These are phyloP conservation scores for Quercus mongolica DNA, from an alignment of 306 rosid species.

Conservation along the genomic window DNA sequence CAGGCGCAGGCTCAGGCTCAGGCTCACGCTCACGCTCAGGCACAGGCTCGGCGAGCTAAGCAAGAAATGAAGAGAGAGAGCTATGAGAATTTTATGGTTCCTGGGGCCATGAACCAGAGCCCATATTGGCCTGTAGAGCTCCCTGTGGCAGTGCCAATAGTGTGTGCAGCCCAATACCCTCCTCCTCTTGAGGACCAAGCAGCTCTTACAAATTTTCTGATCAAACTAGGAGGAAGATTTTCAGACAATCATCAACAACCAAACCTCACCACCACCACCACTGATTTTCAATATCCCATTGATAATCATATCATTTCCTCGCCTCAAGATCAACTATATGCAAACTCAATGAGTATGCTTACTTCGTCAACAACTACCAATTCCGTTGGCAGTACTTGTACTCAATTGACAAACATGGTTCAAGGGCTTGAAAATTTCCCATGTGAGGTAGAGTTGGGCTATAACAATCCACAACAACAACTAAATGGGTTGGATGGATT, in stretches of 20 bases:
- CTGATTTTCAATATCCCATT: constrained; percentile 19
- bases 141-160: constrained; percentile 26
- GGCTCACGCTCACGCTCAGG: neutral
- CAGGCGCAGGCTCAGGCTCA: constrained; percentile 27
- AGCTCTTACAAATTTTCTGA: constrained; percentile 37
- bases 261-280: constrained; percentile 3
- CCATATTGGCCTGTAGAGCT: constrained; percentile 40
- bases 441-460: constrained; percentile 39
- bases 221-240: constrained; percentile 49
- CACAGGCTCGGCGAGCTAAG: constrained; percentile 43
- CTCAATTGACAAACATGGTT: constrained; percentile 23
- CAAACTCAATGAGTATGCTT: constrained; percentile 24
- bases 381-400: constrained; percentile 7
- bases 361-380: constrained; percentile 14
- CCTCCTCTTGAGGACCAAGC: constrained; percentile 29
- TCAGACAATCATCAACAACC: constrained; percentile 12
- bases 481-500: constrained; percentile 33
- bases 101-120: constrained; percentile 28
- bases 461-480: constrained; percentile 31
- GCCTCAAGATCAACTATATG: constrained; percentile 20
- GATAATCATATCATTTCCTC: constrained; percentile 15
- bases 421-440: constrained; percentile 42
- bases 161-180: constrained; percentile 30
- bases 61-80: constrained; percentile 52
- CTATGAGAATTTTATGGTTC: constrained; percentile 14